Evolutionary conservation across 345 rosid genomes (phyloP).

Genomic region (Tarenaya hassleriana): DNA sequence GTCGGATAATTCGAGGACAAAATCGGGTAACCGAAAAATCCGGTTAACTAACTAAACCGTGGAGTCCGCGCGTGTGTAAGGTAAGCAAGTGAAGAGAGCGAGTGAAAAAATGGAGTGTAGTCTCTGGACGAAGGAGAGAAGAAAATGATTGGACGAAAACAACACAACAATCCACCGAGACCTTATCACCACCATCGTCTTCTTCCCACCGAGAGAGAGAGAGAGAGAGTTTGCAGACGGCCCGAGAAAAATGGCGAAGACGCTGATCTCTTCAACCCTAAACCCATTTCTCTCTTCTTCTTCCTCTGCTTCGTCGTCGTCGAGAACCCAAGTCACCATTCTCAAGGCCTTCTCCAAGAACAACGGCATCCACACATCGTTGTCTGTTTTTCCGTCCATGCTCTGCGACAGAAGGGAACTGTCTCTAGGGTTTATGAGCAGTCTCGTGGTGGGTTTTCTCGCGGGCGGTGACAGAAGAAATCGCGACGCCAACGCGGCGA

Average conservation of each 20-base stretch:
- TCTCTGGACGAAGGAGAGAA: too few relatives aligned
- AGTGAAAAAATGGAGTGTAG: too few relatives aligned
- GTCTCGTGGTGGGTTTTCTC: slow-evolving; percentile 39
- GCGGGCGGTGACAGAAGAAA: slow-evolving; percentile 21
- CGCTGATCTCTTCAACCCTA: slow-evolving; percentile 20
- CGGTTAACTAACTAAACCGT: too few relatives aligned
- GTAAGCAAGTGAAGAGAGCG: too few relatives aligned
- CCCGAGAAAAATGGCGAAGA: slow-evolving; percentile 20
- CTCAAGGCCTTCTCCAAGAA: slow-evolving; percentile 41
- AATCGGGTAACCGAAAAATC: too few relatives aligned
- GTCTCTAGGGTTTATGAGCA: slow-evolving; percentile 42
- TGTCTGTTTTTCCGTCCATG: slow-evolving; percentile 21
- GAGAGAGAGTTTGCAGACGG: not conserved
- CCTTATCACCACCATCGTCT: slow-evolving; percentile 23
- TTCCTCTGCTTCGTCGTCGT: slow-evolving; percentile 13
- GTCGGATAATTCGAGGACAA: too few relatives aligned
- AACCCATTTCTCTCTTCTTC: slow-evolving; percentile 16
- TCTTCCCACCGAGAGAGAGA: slow-evolving; percentile 4
- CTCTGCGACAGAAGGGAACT: slow-evolving; percentile 44
- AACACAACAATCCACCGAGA: slow-evolving; percentile 20
- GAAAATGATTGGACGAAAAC: slow-evolving; percentile 26
- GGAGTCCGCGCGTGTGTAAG: too few relatives aligned
- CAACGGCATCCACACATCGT: slow-evolving; percentile 18
- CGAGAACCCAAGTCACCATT: slow-evolving; percentile 17
- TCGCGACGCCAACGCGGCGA: slow-evolving; percentile 56